These are phyloP conservation scores for Xylaria palmicola DNA, from an alignment of 495 filamentous ascomycete genomes.

Conservation along the genomic window DNA sequence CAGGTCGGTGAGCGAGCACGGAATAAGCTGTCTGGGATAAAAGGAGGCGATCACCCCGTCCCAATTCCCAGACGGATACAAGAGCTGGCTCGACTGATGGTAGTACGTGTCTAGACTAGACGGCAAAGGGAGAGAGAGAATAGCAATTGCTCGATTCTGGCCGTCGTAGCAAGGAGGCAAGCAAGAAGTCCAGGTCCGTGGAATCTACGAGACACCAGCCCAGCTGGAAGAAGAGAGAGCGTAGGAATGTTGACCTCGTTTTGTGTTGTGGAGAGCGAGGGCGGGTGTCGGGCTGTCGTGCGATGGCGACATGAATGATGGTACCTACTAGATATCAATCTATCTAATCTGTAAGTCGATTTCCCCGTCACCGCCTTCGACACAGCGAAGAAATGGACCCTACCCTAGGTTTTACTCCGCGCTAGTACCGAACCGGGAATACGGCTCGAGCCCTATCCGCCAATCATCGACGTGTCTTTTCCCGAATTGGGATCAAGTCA, in stretches of 20 bases:
- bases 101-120: not conserved
- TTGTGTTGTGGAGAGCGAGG: constrained; percentile 5
- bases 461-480: constrained; percentile 12
- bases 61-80: not conserved
- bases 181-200: not conserved
- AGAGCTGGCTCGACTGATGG: not conserved
- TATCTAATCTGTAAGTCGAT: not conserved
- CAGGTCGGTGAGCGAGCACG: not conserved
- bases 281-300: constrained; percentile 21
- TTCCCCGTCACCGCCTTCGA: constrained; percentile 8
- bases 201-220: constrained; percentile 6
- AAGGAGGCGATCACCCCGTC: not conserved
- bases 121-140: not conserved
- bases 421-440: constrained; percentile 7
- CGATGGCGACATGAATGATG: constrained; percentile 18
- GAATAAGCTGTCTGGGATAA: not conserved
- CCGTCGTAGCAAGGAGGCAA: not conserved
- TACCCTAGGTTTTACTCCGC: not conserved
- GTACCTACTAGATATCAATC: constrained; percentile 1
- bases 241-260: constrained; percentile 3
- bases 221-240: not conserved
- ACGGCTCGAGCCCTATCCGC: constrained; percentile 5
- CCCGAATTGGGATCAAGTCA: constrained; percentile 12
- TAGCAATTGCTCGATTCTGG: not conserved
- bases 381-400: not conserved